These are phyloP conservation scores for Trapa incisa DNA, from an alignment of 345 rosid genomes.

Conservation along the genomic window DNA sequence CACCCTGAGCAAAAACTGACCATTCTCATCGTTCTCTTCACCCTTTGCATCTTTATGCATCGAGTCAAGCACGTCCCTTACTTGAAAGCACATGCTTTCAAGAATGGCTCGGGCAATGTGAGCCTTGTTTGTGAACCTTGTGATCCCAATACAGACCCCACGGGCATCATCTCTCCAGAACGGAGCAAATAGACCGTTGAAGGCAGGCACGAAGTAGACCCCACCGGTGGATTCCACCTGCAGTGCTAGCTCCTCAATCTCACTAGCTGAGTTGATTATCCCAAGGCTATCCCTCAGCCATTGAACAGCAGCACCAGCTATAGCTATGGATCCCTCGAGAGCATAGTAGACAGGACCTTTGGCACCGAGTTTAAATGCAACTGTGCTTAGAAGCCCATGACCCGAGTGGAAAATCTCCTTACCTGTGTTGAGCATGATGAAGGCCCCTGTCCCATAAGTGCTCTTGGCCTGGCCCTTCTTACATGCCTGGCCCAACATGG, in stretches of 20 bases:
- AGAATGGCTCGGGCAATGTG: slow-evolving; percentile 92
- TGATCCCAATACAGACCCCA: slow-evolving; percentile 79
- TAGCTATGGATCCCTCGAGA: slow-evolving; percentile 88
- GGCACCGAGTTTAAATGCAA: slow-evolving; percentile 85
- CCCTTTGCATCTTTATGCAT: slow-evolving; percentile 82
- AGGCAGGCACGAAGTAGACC: slow-evolving; percentile 91
- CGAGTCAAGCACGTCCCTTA: slow-evolving; percentile 80
- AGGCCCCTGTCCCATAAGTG: slow-evolving; percentile 92
- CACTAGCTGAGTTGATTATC: slow-evolving; percentile 48
- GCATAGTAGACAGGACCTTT: slow-evolving; percentile 71
- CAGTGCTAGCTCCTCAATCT: slow-evolving; percentile 59
- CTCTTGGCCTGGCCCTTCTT: slow-evolving; percentile 85
- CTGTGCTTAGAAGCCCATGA: slow-evolving; percentile 75
- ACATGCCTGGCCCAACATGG: slow-evolving; percentile 91
- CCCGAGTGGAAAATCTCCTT: slow-evolving; percentile 41
- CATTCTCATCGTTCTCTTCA: slow-evolving; percentile 20
- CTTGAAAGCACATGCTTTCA: slow-evolving; percentile 96
- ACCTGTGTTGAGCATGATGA: slow-evolving; percentile 89
- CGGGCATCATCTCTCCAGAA: slow-evolving; percentile 99
- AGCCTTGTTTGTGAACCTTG: slow-evolving; percentile 72
- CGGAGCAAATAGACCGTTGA: slow-evolving; percentile 89
- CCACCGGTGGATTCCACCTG: slow-evolving; percentile 69
- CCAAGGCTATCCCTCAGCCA: slow-evolving; percentile 92
- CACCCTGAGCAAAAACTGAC: slow-evolving; percentile 73
- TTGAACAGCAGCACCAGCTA: slow-evolving; percentile 96